Percentiles rank a stretch among this genome's conserved stretches.
Conservation (phyloP, 805 yeast genomes). For the Starmerella floricola region DNA sequence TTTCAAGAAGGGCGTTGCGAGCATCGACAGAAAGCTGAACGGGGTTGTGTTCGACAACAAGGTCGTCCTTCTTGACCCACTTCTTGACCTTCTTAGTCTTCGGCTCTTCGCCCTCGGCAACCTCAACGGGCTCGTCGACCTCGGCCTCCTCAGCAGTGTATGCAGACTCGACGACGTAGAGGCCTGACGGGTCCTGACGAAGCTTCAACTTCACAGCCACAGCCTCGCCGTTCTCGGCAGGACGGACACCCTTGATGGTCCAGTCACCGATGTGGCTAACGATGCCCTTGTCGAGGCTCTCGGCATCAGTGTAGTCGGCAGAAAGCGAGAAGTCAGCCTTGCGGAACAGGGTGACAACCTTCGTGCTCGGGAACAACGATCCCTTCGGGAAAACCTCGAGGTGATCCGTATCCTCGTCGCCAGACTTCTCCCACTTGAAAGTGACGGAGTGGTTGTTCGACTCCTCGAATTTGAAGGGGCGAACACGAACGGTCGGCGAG, state of each 20-base stretch:
- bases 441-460: conserved; percentile 84
- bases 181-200: conserved; percentile 94
- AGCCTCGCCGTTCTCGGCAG: conserved; percentile 46
- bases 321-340: conserved; percentile 73
- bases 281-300: conserved; percentile 59
- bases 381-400: conserved; percentile 96
- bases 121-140: conserved; percentile 79
- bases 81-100: conserved; percentile 83
- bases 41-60: conserved; percentile 48
- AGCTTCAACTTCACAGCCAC: conserved; percentile 85
- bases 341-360: conserved; percentile 88
- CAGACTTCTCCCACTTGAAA: conserved; percentile 88
- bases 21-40: conserved; percentile 45
- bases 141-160: conserved; percentile 85
- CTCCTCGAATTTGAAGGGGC: conserved; percentile 98
- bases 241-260: conserved; percentile 74
- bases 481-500: conserved; percentile 96
- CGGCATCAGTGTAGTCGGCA: conserved; percentile 72
- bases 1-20: conserved; percentile 58
- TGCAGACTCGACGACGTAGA: conserved; percentile 86
- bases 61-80: conserved; percentile 79
- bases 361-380: conserved; percentile 85
- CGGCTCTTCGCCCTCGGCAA: conserved; percentile 49
- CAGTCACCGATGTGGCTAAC: conserved; percentile 62
- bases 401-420: conserved; percentile 76